Conservation (phyloP, 2,329 filamentous ascomycete species). For the Ophiocordyceps unilateralis region DNA sequence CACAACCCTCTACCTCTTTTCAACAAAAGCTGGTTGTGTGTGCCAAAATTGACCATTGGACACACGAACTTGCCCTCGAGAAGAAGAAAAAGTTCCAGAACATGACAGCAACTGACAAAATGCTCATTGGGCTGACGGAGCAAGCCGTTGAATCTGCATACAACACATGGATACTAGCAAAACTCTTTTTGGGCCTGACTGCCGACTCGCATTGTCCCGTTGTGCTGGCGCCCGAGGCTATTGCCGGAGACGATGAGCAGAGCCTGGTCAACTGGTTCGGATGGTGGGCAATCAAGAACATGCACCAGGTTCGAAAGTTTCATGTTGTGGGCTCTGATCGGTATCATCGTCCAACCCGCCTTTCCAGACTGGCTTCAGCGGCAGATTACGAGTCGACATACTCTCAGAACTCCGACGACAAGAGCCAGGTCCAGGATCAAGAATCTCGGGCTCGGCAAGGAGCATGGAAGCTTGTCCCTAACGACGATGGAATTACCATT, state of each 20-base stretch:
- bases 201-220: conserved; percentile 14
- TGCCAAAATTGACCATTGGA: conserved; percentile 12
- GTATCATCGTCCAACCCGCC: conserved; percentile 4
- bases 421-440: conserved; percentile 9
- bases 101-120: neutral
- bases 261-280: conserved; percentile 47
- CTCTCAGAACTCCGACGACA: conserved; percentile 13
- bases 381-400: conserved; percentile 17
- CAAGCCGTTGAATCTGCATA: conserved; percentile 5
- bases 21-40: conserved; percentile 13
- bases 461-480: neutral
- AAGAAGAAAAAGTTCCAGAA: conserved; percentile 2
- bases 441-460: neutral
- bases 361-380: conserved; percentile 8
- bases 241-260: conserved; percentile 43
- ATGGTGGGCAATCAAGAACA: conserved; percentile 32
- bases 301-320: conserved; percentile 36
- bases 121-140: neutral
- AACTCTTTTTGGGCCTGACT: conserved; percentile 5
- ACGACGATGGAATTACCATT: conserved; percentile 1
- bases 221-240: conserved; percentile 25
- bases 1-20: conserved; percentile 1
- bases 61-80: conserved; percentile 10
- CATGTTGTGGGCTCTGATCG: conserved; percentile 32
- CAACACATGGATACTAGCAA: conserved; percentile 9